These are phyloP conservation scores for Arxiozyma telluris DNA, from an alignment of 1,139 yeast genomes.

Conservation along the genomic window DNA sequence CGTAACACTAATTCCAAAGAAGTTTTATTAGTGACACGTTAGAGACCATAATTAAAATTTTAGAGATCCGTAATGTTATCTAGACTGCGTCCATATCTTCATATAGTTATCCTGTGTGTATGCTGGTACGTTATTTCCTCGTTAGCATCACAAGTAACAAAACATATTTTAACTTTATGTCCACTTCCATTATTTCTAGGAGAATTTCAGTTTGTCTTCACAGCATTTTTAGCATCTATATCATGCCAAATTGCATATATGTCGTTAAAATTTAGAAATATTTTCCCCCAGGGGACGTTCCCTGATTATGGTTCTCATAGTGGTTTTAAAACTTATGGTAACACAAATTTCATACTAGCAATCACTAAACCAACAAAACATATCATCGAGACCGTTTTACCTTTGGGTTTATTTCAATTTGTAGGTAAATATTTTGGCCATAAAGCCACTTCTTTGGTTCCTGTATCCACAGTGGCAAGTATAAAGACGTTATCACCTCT, in stretches of 20 bases:
- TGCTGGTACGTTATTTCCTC: conserved; percentile 80
- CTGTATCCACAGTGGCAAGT: conserved; percentile 90
- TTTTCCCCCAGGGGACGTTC: conserved; percentile 50
- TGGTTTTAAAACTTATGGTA: not conserved
- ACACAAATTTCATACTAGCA: not conserved
- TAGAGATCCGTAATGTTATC: not conserved
- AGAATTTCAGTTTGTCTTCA: conserved; percentile 73
- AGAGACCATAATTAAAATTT: too few relatives aligned
- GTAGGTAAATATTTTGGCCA: conserved; percentile 87
- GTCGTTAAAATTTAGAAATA: conserved; percentile 14
- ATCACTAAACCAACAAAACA: conserved; percentile 34
- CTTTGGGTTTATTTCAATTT: conserved; percentile 89
- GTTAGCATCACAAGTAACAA: conserved; percentile 74
- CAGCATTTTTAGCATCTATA: conserved; percentile 35
- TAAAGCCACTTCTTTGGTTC: conserved; percentile 81
- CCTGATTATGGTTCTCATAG: conserved; percentile 32
- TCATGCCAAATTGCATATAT: conserved; percentile 26
- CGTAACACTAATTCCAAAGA: too few relatives aligned
- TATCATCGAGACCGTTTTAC: conserved; percentile 63
- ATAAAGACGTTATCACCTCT: conserved; percentile 88
- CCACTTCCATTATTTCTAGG: conserved; percentile 79
- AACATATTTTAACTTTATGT: conserved; percentile 60
- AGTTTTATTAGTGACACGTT: too few relatives aligned
- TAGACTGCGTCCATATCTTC: conserved; percentile 16
- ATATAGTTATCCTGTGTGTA: conserved; percentile 46